A percentile compares a stretch with the other conserved stretches of the same genome.
Evolutionary conservation across 2,329 filamentous ascomycete genomes (phyloP).

Genomic region (Myriosclerotinia duriaeana): DNA sequence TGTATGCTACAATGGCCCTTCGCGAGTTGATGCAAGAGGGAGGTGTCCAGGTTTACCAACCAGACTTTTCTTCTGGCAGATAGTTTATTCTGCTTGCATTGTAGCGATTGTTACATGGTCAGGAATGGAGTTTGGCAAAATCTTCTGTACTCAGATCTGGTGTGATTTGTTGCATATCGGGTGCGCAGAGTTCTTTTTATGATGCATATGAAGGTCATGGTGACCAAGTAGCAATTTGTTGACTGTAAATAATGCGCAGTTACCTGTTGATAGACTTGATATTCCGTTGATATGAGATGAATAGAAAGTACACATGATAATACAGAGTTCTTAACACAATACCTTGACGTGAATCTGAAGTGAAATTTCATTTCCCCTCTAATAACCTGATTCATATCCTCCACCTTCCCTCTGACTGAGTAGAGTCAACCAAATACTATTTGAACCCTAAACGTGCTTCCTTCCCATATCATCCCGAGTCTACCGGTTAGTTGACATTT

Average conservation of each 20-base stretch:
- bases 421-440: too few species aligned
- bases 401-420: too few species aligned
- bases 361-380: not conserved
- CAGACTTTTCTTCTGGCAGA: slow-evolving; percentile 52
- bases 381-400: too few species aligned
- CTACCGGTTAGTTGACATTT: too few species aligned
- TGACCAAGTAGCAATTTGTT: not conserved
- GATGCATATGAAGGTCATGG: not conserved
- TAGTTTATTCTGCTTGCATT: slow-evolving; percentile 19
- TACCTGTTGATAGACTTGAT: not conserved
- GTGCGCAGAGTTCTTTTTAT: not conserved
- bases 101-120: not conserved
- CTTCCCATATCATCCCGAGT: too few species aligned
- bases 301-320: slow-evolving; percentile 3
- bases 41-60: slow-evolving; percentile 60
- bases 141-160: not conserved
- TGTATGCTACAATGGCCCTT: slow-evolving; percentile 82
- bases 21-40: slow-evolving; percentile 74
- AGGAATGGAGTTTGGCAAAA: slow-evolving; percentile 4
- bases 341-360: not conserved
- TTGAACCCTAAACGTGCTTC: too few species aligned
- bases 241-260: not conserved
- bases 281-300: not conserved
- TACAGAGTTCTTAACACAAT: not conserved
- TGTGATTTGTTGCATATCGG: slow-evolving; percentile 15